Percentiles rank a stretch among this genome's conserved stretches.
Evolutionary conservation across 305 asterid genomes (phyloP).

Genomic region (Fraxinus velutina): DNA sequence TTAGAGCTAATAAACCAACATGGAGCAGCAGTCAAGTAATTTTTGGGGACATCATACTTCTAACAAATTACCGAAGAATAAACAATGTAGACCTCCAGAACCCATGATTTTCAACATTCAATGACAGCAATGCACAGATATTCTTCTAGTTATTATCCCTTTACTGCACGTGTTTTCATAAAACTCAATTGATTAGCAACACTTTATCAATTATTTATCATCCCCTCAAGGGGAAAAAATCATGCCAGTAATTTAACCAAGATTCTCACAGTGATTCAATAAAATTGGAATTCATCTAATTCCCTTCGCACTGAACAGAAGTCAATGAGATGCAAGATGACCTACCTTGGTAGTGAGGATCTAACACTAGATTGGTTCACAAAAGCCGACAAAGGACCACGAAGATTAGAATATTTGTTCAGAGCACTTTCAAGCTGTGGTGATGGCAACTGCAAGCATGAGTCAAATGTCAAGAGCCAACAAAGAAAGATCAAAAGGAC

Average conservation of each 20-base stretch:
- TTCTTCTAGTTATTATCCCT: background rate
- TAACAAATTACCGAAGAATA: background rate
- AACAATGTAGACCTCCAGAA: background rate
- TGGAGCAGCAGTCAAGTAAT: background rate
- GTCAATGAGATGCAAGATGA: constrained; percentile 4
- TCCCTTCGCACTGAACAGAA: background rate
- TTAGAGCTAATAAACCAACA: background rate
- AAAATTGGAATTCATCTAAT: background rate
- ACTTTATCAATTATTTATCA: background rate
- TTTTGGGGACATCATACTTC: background rate
- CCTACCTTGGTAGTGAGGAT: constrained; percentile 74
- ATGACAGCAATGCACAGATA: background rate
- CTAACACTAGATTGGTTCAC: constrained; percentile 54
- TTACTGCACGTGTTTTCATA: background rate
- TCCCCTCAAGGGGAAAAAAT: background rate
- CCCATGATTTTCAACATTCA: background rate
- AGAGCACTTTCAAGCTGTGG: constrained; percentile 86
- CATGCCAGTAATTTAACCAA: background rate
- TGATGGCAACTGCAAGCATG: constrained; percentile 79
- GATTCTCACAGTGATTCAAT: background rate
- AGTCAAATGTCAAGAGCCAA: constrained; percentile 7
- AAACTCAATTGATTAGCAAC: background rate
- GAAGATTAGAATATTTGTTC: constrained; percentile 75
- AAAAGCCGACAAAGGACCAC: constrained; percentile 67
- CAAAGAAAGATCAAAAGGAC: constrained; percentile 10